Evolutionary conservation across 2,329 filamentous ascomycete genomes (phyloP).

Genomic region (Stenocarpella maydis): DNA sequence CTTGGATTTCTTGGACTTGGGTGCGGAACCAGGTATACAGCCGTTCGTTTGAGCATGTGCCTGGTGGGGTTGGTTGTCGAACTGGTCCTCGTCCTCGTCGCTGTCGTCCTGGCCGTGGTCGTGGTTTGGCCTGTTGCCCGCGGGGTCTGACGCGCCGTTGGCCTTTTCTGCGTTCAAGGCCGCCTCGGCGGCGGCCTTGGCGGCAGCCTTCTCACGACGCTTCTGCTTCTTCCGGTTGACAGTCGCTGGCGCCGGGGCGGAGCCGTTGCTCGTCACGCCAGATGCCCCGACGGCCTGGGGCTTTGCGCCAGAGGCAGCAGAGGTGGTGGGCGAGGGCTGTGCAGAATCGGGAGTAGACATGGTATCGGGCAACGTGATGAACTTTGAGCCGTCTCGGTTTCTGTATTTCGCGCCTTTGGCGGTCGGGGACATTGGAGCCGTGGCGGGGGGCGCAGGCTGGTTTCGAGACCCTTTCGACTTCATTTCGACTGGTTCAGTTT

Average conservation of each 20-base stretch:
- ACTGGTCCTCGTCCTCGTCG: slow-evolving; percentile 57
- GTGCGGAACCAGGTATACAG: slow-evolving; percentile 38
- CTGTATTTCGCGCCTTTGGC: slow-evolving; percentile 66
- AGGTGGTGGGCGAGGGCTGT: slow-evolving; percentile 60
- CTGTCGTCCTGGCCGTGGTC: slow-evolving; percentile 64
- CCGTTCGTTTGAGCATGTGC: slow-evolving; percentile 48
- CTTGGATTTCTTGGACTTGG: slow-evolving; percentile 67
- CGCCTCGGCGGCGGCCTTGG: slow-evolving; percentile 66
- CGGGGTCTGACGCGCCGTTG: slow-evolving; percentile 53
- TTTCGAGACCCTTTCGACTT: slow-evolving; percentile 44
- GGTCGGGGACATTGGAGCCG: slow-evolving; percentile 57
- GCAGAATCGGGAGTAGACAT: slow-evolving; percentile 56
- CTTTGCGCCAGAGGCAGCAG: slow-evolving; percentile 45
- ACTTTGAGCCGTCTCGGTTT: slow-evolving; percentile 75
- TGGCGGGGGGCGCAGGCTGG: slow-evolving; percentile 40
- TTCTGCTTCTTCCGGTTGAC: slow-evolving; percentile 97
- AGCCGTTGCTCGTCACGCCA: slow-evolving; percentile 35
- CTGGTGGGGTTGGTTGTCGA: slow-evolving; percentile 49
- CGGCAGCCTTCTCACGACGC: slow-evolving; percentile 84
- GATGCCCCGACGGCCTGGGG: slow-evolving; percentile 39
- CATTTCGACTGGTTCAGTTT: slow-evolving; percentile 30
- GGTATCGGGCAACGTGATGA: slow-evolving; percentile 67
- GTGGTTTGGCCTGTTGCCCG: slow-evolving; percentile 44
- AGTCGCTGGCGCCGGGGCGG: slow-evolving; percentile 50
- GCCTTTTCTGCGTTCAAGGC: slow-evolving; percentile 43